Conservation (phyloP, 306 rosid genomes). For the Vicia sativa region DNA sequence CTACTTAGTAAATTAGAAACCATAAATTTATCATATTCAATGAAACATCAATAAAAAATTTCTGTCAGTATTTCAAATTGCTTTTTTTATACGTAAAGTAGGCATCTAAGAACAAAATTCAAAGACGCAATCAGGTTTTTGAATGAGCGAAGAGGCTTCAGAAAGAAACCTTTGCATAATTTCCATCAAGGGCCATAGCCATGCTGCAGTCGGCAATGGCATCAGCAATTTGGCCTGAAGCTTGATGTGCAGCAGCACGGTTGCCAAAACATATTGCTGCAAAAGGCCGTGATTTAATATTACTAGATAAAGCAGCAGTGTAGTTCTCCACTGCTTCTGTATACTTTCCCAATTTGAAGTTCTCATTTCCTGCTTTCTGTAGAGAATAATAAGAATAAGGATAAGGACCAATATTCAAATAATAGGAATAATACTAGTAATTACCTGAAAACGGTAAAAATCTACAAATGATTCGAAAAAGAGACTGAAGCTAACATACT, state of each 20-base stretch:
- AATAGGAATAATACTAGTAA: slow-evolving; percentile 30
- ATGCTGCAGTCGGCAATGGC: slow-evolving; percentile 94
- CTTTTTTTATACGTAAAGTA: slow-evolving; percentile 25
- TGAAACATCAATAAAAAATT: slow-evolving; percentile 29
- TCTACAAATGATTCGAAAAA: slow-evolving; percentile 22
- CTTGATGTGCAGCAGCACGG: slow-evolving; percentile 95
- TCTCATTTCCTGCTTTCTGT: slow-evolving; percentile 87
- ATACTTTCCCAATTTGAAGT: slow-evolving; percentile 64
- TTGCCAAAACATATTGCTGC: slow-evolving; percentile 87
- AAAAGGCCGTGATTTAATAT: slow-evolving; percentile 75
- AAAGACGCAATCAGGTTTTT: slow-evolving; percentile 32
- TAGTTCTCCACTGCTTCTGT: slow-evolving; percentile 79
- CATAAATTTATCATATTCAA: slow-evolving; percentile 13
- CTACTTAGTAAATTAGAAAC: slow-evolving; percentile 6
- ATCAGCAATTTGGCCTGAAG: slow-evolving; percentile 83
- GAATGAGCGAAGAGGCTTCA: slow-evolving; percentile 10
- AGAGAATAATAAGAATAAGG: slow-evolving; percentile 33
- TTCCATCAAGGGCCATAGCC: slow-evolving; percentile 84
- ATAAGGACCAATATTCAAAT: slow-evolving; percentile 22
- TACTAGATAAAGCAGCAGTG: slow-evolving; percentile 75
- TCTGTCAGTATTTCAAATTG: slow-evolving; percentile 9
- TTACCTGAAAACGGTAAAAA: slow-evolving; percentile 33
- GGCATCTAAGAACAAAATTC: slow-evolving; percentile 25
- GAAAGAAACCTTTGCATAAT: slow-evolving; percentile 70
- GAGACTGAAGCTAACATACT: slow-evolving; percentile 17